Evolutionary conservation across 306 rosid species (phyloP), one percentile per base, ranked within the genome.

Genomic region (Sesbania bispinosa): DNA sequence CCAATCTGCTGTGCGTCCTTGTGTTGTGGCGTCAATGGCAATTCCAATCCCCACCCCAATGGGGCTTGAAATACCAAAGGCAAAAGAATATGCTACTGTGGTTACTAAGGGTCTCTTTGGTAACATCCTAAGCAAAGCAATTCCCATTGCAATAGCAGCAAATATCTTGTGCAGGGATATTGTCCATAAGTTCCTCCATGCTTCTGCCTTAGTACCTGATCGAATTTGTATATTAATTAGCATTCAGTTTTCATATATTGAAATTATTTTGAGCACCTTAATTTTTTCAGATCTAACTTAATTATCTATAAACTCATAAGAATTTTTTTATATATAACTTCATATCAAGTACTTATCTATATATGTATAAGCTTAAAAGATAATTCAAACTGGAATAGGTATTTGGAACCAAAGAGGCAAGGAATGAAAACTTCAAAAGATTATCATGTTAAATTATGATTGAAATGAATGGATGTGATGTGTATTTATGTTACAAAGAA

Each of bases 171-270:
- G 97, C 68, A 89, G 57, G 1, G 87, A 85, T 78, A 88, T 89
- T 45, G 93, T 92, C 97, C 96, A 92, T 4, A 89, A 80, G 39
- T 82, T 88, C 80, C 82, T 92, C 97, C 97, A 89, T 69, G 93
- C 96, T n/a, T 89, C 93, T 0, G 41, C 61, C 71, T 84, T 84
- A 1, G 38, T 87, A 73, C 59, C 96, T 88, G 75, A 47, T 48
- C 14, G 0, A 32, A 10, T 35, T 20, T 62, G 20, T 38, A 10
- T 38, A 10, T 61, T 23, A 19, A 42, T 27, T 67, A 46, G 24
- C 16, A 32, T 29, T 53, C 10, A 21, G 19, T 20, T 21, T 47
- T n/a, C 11, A 32, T 20, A 2, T 18, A 7, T 20, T n/a, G n/a
- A n/a, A n/a, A n/a, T n/a, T n/a, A n/a, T n/a, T n/a, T n/a, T n/a